Conservation (phyloP, 768 basidiomycete genomes). For the Cystoderma amianthinum region DNA sequence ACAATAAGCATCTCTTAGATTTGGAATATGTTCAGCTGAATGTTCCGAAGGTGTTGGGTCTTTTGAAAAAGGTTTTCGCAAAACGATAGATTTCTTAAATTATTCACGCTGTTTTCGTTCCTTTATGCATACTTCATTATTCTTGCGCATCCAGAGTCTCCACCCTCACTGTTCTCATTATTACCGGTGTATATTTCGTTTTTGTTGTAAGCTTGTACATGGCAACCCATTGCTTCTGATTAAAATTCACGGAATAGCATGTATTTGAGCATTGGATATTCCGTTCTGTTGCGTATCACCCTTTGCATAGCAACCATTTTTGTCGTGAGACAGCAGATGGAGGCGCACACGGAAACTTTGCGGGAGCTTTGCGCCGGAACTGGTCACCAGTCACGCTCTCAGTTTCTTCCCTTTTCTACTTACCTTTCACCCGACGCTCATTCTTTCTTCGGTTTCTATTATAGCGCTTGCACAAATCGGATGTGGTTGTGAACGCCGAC, state of each 20-base stretch:
- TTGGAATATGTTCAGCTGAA: conserved; percentile 97
- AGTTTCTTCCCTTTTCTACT: neutral
- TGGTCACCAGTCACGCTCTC: neutral
- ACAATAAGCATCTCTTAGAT: conserved; percentile 94
- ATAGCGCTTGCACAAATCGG: neutral
- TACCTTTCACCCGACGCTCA: neutral
- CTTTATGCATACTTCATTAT: neutral
- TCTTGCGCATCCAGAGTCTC: neutral
- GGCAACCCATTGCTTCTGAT: neutral
- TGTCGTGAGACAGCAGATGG: neutral
- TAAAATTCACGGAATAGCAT: no score
- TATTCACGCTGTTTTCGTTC: conserved; percentile 7
- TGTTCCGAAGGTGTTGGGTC: conserved; percentile 87
- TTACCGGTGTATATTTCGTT: conserved; percentile 23
- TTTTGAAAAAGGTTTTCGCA: conserved; percentile 91
- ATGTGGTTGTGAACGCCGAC: neutral
- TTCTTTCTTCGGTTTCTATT: neutral
- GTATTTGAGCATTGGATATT: no score
- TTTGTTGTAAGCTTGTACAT: neutral
- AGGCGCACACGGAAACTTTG: neutral
- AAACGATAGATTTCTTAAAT: conserved; percentile 52
- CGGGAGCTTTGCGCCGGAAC: neutral
- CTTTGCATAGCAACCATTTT: neutral
- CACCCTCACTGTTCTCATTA: neutral
- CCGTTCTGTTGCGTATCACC: no score